A percentile compares a stretch with the other conserved stretches of the same genome.
These are phyloP conservation scores for Lasiosphaeriaceae sp. DNA, from an alignment of 495 filamentous ascomycete genomes.

Conservation along the genomic window DNA sequence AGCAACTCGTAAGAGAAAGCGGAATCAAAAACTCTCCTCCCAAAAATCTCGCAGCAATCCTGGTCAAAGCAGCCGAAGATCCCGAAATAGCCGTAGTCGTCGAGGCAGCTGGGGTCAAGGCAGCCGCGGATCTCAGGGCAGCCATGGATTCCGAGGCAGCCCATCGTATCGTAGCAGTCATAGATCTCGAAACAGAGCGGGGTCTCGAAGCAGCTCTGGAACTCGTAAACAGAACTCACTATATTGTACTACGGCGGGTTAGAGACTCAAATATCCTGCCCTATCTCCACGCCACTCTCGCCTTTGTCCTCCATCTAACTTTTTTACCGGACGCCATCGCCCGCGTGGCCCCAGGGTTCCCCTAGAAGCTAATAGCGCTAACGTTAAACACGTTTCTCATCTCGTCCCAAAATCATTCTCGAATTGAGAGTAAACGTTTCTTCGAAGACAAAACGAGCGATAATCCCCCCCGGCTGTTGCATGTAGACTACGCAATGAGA, in stretches of 20 bases:
- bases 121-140: too few species aligned
- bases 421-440: slow-evolving; percentile 50
- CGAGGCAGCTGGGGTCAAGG: too few species aligned
- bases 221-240: slow-evolving; percentile 30
- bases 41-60: slow-evolving; percentile 24
- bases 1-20: slow-evolving; percentile 17
- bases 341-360: slow-evolving; percentile 43
- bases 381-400: slow-evolving; percentile 63
- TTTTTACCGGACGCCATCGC: slow-evolving; percentile 48
- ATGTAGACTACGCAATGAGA: slow-evolving; percentile 79
- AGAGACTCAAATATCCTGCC: slow-evolving; percentile 64
- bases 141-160: too few species aligned
- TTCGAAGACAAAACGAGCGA: slow-evolving; percentile 52
- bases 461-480: slow-evolving; percentile 55
- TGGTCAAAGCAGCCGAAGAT: too few species aligned
- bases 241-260: slow-evolving; percentile 55
- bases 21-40: slow-evolving; percentile 11
- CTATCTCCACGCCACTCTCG: slow-evolving; percentile 63
- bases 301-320: slow-evolving; percentile 62
- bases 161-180: too few species aligned
- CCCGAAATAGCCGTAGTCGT: too few species aligned
- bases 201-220: slow-evolving; percentile 9
- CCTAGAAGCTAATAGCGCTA: slow-evolving; percentile 60
- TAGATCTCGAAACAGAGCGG: too few species aligned
- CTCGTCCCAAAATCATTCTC: slow-evolving; percentile 37